A percentile compares a stretch with the other conserved stretches of the same genome.
Evolutionary conservation across 192 early-diverging fungal species (phyloP).

Genomic region (Coemansia sp.): DNA sequence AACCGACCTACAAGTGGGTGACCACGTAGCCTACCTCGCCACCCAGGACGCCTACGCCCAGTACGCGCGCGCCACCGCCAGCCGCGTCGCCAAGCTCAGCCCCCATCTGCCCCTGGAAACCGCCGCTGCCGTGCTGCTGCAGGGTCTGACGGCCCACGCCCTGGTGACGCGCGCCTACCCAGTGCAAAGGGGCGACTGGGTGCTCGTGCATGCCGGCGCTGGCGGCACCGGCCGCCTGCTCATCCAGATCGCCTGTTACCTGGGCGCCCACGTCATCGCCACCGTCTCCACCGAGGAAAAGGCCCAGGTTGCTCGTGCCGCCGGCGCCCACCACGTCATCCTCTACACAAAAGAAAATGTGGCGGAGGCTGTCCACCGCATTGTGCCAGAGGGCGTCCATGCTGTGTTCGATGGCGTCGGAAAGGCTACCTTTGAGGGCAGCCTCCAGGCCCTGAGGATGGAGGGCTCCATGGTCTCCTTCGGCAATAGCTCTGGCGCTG

Average conservation of each 20-base stretch:
- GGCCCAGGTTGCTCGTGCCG: slow-evolving; percentile 55
- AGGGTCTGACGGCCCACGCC: slow-evolving; percentile 81
- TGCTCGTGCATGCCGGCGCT: slow-evolving; percentile 88
- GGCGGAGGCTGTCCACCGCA: slow-evolving; percentile 63
- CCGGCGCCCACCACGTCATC: slow-evolving; percentile 75
- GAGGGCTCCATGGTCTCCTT: slow-evolving; percentile 79
- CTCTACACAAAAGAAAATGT: slow-evolving; percentile 71
- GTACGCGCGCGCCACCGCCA: slow-evolving; percentile 57
- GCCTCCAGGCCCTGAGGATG: slow-evolving; percentile 61
- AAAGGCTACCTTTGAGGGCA: slow-evolving; percentile 78
- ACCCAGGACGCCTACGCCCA: slow-evolving; percentile 69
- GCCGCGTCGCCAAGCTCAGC: slow-evolving; percentile 53
- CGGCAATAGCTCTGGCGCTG: slow-evolving; percentile 85
- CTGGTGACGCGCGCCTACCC: slow-evolving; percentile 68
- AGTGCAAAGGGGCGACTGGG: slow-evolving; percentile 71
- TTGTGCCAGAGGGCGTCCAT: slow-evolving; percentile 76
- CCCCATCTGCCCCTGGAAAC: slow-evolving; percentile 56
- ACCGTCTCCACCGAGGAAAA: slow-evolving; percentile 77
- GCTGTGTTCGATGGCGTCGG: slow-evolving; percentile 92
- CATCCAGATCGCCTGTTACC: slow-evolving; percentile 69
- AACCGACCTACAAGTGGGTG: slow-evolving; percentile 65
- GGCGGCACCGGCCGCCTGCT: slow-evolving; percentile 85
- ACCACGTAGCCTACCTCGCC: slow-evolving; percentile 76
- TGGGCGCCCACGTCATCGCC: slow-evolving; percentile 88
- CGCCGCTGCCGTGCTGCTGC: slow-evolving; percentile 69